Evolutionary conservation across 2,329 filamentous ascomycete genomes (phyloP).

Genomic region (Aspergillus sp.): DNA sequence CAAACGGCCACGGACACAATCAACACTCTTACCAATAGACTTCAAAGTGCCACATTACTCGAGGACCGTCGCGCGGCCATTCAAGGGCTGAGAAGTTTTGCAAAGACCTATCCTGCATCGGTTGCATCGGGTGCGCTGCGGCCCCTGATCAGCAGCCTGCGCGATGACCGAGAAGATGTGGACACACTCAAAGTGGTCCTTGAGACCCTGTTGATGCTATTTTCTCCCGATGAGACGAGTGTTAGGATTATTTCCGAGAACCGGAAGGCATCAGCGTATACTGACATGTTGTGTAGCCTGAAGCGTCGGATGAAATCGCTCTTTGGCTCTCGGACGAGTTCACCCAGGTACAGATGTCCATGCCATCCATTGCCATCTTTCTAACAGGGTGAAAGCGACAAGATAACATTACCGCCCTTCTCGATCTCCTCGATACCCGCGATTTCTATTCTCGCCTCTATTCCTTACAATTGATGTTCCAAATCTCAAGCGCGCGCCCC

Average conservation of each 20-base stretch:
- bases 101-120: conserved; percentile 92
- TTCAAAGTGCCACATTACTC: conserved; percentile 84
- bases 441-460: conserved; percentile 94
- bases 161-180: conserved; percentile 87
- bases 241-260: conserved; percentile 37
- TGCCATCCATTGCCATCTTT: conserved; percentile 17
- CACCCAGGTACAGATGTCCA: conserved; percentile 64
- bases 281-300: conserved; percentile 57
- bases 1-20: conserved; percentile 97
- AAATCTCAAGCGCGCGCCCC: conserved; percentile 79
- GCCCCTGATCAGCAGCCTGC: conserved; percentile 79
- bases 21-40: conserved; percentile 78
- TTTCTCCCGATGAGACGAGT: conserved; percentile 65
- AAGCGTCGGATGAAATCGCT: conserved; percentile 93
- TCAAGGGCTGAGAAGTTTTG: conserved; percentile 88
- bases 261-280: too few relatives aligned
- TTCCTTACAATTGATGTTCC: conserved; percentile 81
- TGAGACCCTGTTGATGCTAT: conserved; percentile 93
- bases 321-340: conserved; percentile 98
- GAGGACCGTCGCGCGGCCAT: conserved; percentile 95
- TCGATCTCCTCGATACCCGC: conserved; percentile 81
- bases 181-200: conserved; percentile 94
- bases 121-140: conserved; percentile 91
- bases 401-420: conserved; percentile 89
- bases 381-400: conserved; percentile 67